Percentiles rank a stretch among this genome's conserved stretches.
Conservation (phyloP, 345 rosid species). For the Boechera stricta region DNA sequence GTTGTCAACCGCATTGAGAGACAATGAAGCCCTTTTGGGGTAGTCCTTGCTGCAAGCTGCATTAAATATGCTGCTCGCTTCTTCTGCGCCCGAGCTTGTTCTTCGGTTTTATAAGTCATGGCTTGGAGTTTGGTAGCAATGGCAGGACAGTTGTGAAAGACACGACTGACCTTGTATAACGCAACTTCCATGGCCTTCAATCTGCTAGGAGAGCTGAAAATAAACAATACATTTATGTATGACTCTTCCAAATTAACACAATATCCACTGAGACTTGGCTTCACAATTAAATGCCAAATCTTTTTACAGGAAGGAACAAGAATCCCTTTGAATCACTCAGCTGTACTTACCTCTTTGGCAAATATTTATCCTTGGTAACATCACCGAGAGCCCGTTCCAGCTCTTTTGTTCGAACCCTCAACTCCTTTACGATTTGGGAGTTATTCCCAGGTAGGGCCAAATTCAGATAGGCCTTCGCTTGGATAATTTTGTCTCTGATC, state of each 20-base stretch:
- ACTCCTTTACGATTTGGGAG: constrained; percentile 76
- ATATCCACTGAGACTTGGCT: constrained; percentile 11
- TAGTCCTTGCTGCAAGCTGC: constrained; percentile 88
- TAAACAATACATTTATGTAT: constrained; percentile 22
- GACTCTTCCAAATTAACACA: constrained; percentile 20
- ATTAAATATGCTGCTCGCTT: constrained; percentile 67
- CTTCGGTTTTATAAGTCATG: constrained; percentile 75
- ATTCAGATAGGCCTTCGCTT: constrained; percentile 75
- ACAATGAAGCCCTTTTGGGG: constrained; percentile 95
- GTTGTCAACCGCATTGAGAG: constrained; percentile 87
- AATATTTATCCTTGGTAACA: constrained; percentile 67
- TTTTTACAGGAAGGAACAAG: constrained; percentile 6
- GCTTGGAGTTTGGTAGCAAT: constrained; percentile 74
- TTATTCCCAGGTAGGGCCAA: constrained; percentile 68
- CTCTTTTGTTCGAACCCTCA: constrained; percentile 77
- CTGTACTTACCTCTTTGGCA: constrained; percentile 72
- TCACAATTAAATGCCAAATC: constrained; percentile 16
- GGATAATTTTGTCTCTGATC: constrained; percentile 79
- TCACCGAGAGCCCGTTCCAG: constrained; percentile 68
- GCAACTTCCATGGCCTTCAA: constrained; percentile 69
- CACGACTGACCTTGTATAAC: constrained; percentile 61
- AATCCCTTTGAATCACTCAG: constrained; percentile 4
- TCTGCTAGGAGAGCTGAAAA: constrained; percentile 68
- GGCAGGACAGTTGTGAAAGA: constrained; percentile 66
- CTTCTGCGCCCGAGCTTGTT: constrained; percentile 68